A percentile compares a stretch with the other conserved stretches of the same genome.
Conservation (phyloP, 2,329 filamentous ascomycete genomes). For the Penicillium sp. region DNA sequence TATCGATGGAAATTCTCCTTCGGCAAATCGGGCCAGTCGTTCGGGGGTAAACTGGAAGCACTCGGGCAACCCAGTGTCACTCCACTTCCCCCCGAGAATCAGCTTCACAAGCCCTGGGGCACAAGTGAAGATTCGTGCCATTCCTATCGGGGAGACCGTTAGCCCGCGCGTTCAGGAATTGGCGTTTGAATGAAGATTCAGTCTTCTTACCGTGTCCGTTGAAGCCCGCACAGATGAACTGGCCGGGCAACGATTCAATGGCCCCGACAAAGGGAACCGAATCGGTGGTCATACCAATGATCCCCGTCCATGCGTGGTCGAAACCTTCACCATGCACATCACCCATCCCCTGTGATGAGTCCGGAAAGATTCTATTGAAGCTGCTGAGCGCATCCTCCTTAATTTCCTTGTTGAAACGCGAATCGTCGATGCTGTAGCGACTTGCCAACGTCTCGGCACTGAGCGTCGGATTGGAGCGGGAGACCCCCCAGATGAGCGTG, state of each 20-base stretch:
- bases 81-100: slow-evolving; percentile 35
- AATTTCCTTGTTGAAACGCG: slow-evolving; percentile 37
- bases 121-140: slow-evolving; percentile 46
- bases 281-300: slow-evolving; percentile 45
- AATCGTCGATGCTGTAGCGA: slow-evolving; percentile 37
- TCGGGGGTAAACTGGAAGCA: slow-evolving; percentile 32
- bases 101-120: slow-evolving; percentile 42
- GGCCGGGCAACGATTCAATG: slow-evolving; percentile 38
- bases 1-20: slow-evolving; percentile 14
- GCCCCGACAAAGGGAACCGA: slow-evolving; percentile 44
- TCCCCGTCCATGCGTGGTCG: slow-evolving; percentile 44
- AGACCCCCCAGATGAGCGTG: slow-evolving; percentile 41
- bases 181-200: not conserved
- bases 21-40: slow-evolving; percentile 17
- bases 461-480: slow-evolving; percentile 38
- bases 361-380: slow-evolving; percentile 34
- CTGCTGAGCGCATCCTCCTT: slow-evolving; percentile 33
- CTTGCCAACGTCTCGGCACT: slow-evolving; percentile 25
- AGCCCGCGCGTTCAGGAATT: not conserved
- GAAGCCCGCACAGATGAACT: slow-evolving; percentile 48
- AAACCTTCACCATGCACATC: slow-evolving; percentile 39
- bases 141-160: slow-evolving; percentile 9
- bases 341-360: slow-evolving; percentile 8
- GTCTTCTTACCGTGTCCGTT: slow-evolving; percentile 41
- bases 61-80: slow-evolving; percentile 33